These are phyloP conservation scores for Elsinoe necatrix DNA, from an alignment of 2,329 filamentous ascomycete genomes.

Conservation along the genomic window DNA sequence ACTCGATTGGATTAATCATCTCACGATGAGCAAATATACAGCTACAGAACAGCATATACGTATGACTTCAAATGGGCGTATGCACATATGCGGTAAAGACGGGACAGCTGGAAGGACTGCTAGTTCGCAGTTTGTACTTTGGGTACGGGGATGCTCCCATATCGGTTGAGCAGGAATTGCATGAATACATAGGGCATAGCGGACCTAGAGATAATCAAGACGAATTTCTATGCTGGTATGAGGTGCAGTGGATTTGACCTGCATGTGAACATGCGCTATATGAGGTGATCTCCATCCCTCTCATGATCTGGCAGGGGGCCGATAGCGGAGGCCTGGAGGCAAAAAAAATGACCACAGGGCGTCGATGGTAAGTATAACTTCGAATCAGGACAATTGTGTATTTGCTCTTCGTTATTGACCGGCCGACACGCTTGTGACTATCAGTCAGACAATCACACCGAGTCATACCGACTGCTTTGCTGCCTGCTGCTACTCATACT, in stretches of 20 bases:
- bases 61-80: no score
- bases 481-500: no score
- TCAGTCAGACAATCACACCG: no score
- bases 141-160: neutral
- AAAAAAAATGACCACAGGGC: neutral
- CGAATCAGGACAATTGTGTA: neutral
- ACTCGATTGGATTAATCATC: conserved; percentile 77
- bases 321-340: neutral
- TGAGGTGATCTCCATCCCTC: no score
- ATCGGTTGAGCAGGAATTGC: conserved; percentile 11
- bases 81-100: no score
- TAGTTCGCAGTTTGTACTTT: neutral
- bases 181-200: neutral
- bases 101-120: neutral
- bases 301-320: neutral
- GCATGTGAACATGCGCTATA: no score
- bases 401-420: neutral
- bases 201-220: neutral
- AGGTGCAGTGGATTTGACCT: neutral
- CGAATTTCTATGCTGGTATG: neutral
- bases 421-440: neutral
- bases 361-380: neutral
- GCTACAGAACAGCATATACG: neutral
- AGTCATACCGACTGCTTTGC: no score
- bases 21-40: conserved; percentile 44